A percentile compares a stretch with the other conserved stretches of the same genome.
Evolutionary conservation across 371 early-diverging fungal species (phyloP).

Genomic region (Mortierella sp.): DNA sequence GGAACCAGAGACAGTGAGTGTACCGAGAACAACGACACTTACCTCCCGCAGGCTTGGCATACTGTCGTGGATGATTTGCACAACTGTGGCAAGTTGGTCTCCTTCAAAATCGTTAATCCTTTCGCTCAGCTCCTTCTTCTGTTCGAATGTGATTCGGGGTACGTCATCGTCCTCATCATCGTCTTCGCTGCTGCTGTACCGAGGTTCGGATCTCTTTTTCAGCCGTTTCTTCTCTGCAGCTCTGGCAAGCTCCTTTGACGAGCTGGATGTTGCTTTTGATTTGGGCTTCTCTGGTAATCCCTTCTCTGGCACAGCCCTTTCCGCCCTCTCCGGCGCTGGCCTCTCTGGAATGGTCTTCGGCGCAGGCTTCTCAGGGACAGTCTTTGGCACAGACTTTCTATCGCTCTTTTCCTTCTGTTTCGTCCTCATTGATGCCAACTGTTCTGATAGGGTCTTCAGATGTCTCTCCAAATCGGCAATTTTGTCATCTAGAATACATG

Average conservation of each 20-base stretch:
- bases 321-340: too few relatives aligned
- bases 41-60: slow-evolving; percentile 83
- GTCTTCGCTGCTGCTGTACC: slow-evolving; percentile 38
- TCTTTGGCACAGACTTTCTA: slow-evolving; percentile 35
- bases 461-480: slow-evolving; percentile 74
- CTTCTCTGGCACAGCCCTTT: too few relatives aligned
- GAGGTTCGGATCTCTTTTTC: slow-evolving; percentile 27
- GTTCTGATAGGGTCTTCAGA: slow-evolving; percentile 69
- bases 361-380: slow-evolving; percentile 26
- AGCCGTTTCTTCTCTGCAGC: too few relatives aligned
- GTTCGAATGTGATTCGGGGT: slow-evolving; percentile 81
- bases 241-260: too few relatives aligned
- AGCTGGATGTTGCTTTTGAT: too few relatives aligned
- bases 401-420: slow-evolving; percentile 64
- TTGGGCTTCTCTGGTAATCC: too few relatives aligned
- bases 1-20: background rate
- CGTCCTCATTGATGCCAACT: slow-evolving; percentile 73
- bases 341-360: slow-evolving; percentile 21
- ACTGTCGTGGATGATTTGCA: slow-evolving; percentile 86
- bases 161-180: slow-evolving; percentile 51
- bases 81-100: slow-evolving; percentile 82
- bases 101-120: slow-evolving; percentile 82
- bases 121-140: slow-evolving; percentile 90
- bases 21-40: slow-evolving; percentile 32
- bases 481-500: slow-evolving; percentile 55